A percentile compares a stretch with the other conserved stretches of the same genome.
Conservation (phyloP, 2,329 filamentous ascomycete genomes). For the Didymella keratinophila region DNA sequence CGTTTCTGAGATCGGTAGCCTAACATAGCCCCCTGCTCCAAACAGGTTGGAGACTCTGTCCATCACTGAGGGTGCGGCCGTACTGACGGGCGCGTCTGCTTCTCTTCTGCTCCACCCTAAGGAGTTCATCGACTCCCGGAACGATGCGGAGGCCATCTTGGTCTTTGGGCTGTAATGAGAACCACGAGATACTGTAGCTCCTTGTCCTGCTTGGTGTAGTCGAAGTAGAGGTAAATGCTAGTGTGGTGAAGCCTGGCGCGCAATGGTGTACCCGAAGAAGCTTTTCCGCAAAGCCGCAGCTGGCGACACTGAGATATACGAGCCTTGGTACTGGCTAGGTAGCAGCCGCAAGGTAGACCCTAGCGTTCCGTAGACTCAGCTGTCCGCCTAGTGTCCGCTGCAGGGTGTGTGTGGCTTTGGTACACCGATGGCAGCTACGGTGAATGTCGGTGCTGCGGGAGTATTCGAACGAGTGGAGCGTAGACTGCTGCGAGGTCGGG, state of each 20-base stretch:
- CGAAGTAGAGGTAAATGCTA: constrained; percentile 22
- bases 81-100: constrained; percentile 77
- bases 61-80: constrained; percentile 75
- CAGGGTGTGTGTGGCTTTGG: constrained; percentile 19
- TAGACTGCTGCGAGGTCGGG: constrained; percentile 37
- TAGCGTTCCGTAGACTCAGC: constrained; percentile 19
- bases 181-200: constrained; percentile 14
- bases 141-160: constrained; percentile 83
- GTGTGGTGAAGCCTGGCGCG: constrained; percentile 23
- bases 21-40: constrained; percentile 83
- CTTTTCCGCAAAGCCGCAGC: constrained; percentile 47
- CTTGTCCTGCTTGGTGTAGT: constrained; percentile 23
- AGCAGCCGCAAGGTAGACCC: constrained; percentile 8
- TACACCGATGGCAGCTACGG: constrained; percentile 20
- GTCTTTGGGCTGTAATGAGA: constrained; percentile 8
- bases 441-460: constrained; percentile 24
- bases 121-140: constrained; percentile 93
- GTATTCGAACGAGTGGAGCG: constrained; percentile 23
- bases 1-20: constrained; percentile 81
- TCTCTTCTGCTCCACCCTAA: constrained; percentile 92
- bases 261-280: constrained; percentile 30
- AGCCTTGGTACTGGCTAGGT: constrained; percentile 27
- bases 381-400: constrained; percentile 24
- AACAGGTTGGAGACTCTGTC: constrained; percentile 85
- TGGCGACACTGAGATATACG: constrained; percentile 46